Evolutionary conservation across 805 yeast species (phyloP).

Genomic region (Ogataea pignaliae): DNA sequence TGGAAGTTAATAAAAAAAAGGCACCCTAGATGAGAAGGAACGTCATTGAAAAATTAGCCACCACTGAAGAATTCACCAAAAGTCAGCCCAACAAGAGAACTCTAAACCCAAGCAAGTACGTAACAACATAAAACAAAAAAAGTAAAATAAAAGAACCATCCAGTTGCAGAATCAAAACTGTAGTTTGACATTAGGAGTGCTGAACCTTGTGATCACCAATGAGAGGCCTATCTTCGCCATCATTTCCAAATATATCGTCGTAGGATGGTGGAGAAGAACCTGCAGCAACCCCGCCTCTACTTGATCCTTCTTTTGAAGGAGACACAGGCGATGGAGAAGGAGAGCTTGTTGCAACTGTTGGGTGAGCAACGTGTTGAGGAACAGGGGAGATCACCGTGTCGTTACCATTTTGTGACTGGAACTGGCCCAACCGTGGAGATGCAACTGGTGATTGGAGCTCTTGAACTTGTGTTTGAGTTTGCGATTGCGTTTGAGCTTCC

Average conservation of each 20-base stretch:
- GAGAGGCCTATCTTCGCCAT: slow-evolving; percentile 4
- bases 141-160: background rate
- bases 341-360: slow-evolving; percentile 1
- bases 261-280: slow-evolving; percentile 19
- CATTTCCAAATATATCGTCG: slow-evolving; percentile 12
- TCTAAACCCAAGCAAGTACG: too few species aligned
- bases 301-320: background rate
- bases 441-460: too few species aligned
- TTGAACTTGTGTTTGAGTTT: background rate
- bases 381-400: slow-evolving; percentile 3
- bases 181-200: slow-evolving; percentile 1
- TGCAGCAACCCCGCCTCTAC: background rate
- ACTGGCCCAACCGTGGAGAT: too few species aligned
- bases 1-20: too few species aligned
- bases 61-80: too few species aligned
- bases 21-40: too few species aligned
- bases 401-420: background rate
- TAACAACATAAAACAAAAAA: background rate
- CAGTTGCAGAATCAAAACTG: background rate
- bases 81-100: too few species aligned
- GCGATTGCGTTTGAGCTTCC: background rate
- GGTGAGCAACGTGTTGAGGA: slow-evolving; percentile 3
- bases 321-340: slow-evolving; percentile 5
- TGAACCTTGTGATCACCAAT: slow-evolving; percentile 24
- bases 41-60: too few species aligned